These are phyloP conservation scores for Podila epicladia DNA, from an alignment of 192 early-diverging fungal genomes.

Conservation along the genomic window DNA sequence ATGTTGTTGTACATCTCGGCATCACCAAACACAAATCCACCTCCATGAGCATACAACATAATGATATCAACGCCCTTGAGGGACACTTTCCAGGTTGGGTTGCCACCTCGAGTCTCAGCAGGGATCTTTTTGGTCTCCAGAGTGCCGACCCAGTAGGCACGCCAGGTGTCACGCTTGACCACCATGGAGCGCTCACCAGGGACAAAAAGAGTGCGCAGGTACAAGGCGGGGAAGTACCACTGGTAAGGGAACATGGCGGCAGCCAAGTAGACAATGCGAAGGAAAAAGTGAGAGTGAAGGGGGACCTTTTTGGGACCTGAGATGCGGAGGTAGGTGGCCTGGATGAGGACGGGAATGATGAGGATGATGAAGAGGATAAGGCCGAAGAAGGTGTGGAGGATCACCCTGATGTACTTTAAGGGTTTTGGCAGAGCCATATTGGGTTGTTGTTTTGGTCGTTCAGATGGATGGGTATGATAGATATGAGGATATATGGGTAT, in stretches of 20 bases:
- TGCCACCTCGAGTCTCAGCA: slow-evolving; percentile 41
- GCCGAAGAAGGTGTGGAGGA: slow-evolving; percentile 21
- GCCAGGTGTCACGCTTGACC: slow-evolving; percentile 44
- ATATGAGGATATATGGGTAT: not conserved
- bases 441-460: not conserved
- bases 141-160: slow-evolving; percentile 48
- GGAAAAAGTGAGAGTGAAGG: slow-evolving; percentile 37
- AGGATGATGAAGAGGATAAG: slow-evolving; percentile 36
- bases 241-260: slow-evolving; percentile 51
- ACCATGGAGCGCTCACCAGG: slow-evolving; percentile 43
- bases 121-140: slow-evolving; percentile 50
- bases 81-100: slow-evolving; percentile 43
- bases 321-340: slow-evolving; percentile 22
- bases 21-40: slow-evolving; percentile 50
- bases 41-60: slow-evolving; percentile 47
- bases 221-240: slow-evolving; percentile 39
- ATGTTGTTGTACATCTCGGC: slow-evolving; percentile 55
- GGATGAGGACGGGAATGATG: slow-evolving; percentile 31
- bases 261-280: slow-evolving; percentile 41
- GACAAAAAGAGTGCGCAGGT: slow-evolving; percentile 29
- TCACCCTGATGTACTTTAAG: slow-evolving; percentile 39
- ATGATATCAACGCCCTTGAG: slow-evolving; percentile 47
- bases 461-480: not conserved
- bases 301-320: slow-evolving; percentile 31
- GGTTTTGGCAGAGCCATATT: slow-evolving; percentile 38